Percentiles rank a stretch among this genome's conserved stretches.
Evolutionary conservation across 1,284 basidiomycete genomes (phyloP).

Genomic region (Ganoderma leucocontextum): DNA sequence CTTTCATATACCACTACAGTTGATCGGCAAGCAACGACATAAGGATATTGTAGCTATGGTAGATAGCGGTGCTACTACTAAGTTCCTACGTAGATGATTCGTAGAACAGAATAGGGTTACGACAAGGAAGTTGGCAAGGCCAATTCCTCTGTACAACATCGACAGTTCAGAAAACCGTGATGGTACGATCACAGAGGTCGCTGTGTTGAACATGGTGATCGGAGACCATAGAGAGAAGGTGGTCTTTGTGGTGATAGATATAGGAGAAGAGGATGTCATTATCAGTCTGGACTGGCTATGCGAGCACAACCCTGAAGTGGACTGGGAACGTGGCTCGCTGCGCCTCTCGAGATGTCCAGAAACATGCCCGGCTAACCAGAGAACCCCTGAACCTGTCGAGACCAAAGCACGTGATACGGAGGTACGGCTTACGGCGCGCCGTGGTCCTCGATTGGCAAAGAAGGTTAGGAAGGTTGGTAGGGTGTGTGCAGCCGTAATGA

Average conservation of each 20-base stretch:
- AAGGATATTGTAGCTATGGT: background rate
- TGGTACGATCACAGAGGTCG: background rate
- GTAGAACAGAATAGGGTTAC: background rate
- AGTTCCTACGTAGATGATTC: background rate
- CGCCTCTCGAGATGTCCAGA: background rate
- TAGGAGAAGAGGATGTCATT: background rate
- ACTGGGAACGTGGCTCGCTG: background rate
- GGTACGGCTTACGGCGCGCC: slow-evolving; percentile 2
- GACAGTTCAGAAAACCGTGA: background rate
- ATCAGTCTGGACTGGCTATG: background rate
- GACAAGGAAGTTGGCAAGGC: background rate
- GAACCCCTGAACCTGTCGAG: background rate
- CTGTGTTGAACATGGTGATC: background rate
- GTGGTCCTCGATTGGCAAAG: background rate
- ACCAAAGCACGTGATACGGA: background rate
- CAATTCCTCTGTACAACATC: background rate
- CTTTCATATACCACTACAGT: too few species aligned
- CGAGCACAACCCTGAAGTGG: background rate
- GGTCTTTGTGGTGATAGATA: background rate
- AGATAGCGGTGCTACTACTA: background rate
- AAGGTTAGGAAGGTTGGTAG: background rate
- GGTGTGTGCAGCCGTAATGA: background rate
- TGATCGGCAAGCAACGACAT: background rate
- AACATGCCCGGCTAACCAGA: background rate
- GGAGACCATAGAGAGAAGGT: background rate